Conservation (phyloP, 805 yeast species). For the Metschnikowia henanensis region DNA sequence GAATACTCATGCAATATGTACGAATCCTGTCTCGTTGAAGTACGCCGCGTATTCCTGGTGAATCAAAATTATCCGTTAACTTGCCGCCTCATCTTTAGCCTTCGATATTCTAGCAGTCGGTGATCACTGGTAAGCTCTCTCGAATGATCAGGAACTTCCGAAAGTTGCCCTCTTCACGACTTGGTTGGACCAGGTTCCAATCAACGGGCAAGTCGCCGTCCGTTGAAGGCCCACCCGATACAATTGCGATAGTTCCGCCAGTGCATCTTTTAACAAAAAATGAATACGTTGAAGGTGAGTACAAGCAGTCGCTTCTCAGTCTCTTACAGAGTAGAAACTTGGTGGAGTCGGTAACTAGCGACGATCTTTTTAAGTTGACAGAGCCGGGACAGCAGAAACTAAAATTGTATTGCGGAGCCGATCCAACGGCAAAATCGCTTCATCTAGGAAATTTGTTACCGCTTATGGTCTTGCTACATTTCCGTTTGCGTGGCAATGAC, state of each 20-base stretch:
- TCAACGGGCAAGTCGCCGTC: conserved; percentile 12
- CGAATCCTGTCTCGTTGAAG: no score
- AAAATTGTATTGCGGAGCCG: conserved; percentile 90
- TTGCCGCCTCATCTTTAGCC: neutral
- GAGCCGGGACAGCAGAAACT: conserved; percentile 33
- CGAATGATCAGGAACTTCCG: conserved; percentile 3
- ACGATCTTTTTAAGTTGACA: conserved; percentile 36
- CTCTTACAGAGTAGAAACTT: conserved; percentile 37
- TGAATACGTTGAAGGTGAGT: conserved; percentile 23
- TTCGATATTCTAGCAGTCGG: neutral
- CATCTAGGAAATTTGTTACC: conserved; percentile 93
- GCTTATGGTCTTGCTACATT: conserved; percentile 79
- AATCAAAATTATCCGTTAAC: no score
- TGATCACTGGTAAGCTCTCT: neutral
- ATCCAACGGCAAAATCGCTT: conserved; percentile 87
- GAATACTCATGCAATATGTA: neutral
- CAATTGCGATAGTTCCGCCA: conserved; percentile 41
- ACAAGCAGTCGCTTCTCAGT: conserved; percentile 32
- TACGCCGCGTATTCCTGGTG: no score
- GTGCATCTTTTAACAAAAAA: conserved; percentile 26
- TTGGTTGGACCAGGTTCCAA: conserved; percentile 8
- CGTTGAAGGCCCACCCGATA: conserved; percentile 25
- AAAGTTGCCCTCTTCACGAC: neutral
- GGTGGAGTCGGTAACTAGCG: conserved; percentile 40
- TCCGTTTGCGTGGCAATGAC: conserved; percentile 79